phyloP scores from a whole-genome alignment of 1,139 yeast genomes.

The Scheffersomyces illinoinensis region DNA sequence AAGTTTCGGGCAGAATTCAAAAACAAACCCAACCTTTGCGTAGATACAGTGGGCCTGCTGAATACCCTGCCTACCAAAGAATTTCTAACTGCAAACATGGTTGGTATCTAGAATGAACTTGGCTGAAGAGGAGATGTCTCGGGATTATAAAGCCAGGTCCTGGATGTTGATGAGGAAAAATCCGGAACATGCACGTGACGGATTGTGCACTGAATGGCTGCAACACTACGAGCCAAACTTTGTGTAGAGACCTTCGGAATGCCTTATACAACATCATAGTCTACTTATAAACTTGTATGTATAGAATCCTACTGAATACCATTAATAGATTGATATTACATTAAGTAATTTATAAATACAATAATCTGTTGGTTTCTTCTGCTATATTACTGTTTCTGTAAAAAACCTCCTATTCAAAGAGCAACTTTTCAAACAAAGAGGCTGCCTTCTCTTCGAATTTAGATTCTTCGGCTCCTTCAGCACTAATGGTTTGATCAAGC shows the following conservation, averaged over 20 bases:
- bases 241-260: too few species aligned
- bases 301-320: too few species aligned
- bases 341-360: too few species aligned
- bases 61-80: neutral
- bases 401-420: constrained; percentile 23
- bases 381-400: neutral
- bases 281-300: too few species aligned
- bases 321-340: too few species aligned
- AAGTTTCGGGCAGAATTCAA: constrained; percentile 19
- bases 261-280: too few species aligned
- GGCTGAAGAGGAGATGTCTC: neutral
- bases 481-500: constrained; percentile 69
- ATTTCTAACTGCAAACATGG: neutral
- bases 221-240: neutral
- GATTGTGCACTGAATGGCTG: neutral
- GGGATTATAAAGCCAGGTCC: neutral
- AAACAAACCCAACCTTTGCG: neutral
- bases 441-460: constrained; percentile 56
- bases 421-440: constrained; percentile 51
- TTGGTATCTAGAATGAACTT: neutral
- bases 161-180: neutral
- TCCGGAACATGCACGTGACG: neutral
- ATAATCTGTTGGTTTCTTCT: neutral
- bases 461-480: constrained; percentile 42
- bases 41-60: neutral